A percentile compares a stretch with the other conserved stretches of the same genome.
These are phyloP conservation scores for Stygiomarasmius scandens DNA, from an alignment of 1,284 basidiomycete genomes.

Conservation along the genomic window DNA sequence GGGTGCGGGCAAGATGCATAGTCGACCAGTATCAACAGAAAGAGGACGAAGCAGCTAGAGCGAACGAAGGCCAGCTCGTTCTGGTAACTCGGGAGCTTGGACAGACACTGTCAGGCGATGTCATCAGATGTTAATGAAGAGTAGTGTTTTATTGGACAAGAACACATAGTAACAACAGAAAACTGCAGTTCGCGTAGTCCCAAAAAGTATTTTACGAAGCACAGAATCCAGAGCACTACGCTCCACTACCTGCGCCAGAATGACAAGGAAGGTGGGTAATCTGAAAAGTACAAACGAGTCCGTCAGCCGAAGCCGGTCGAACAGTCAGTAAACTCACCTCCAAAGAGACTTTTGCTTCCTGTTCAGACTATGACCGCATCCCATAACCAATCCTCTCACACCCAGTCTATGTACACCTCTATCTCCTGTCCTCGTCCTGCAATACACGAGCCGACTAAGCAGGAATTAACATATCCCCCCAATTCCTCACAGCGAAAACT, in stretches of 20 bases:
- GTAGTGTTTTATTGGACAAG: not conserved
- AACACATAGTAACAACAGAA: not conserved
- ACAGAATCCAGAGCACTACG: not conserved
- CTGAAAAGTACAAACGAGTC: too few species aligned
- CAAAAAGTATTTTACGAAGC: not conserved
- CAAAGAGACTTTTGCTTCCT: not conserved
- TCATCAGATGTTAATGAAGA: not conserved
- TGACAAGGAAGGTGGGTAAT: too few species aligned
- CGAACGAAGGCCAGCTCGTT: too few species aligned
- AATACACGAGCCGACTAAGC: constrained; percentile 40
- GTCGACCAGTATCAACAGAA: too few species aligned
- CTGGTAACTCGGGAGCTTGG: too few species aligned
- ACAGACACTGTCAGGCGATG: too few species aligned
- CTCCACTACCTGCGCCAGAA: too few species aligned
- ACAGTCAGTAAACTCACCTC: not conserved
- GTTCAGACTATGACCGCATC: not conserved
- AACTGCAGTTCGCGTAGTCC: not conserved
- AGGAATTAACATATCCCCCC: constrained; percentile 76
- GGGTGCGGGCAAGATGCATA: too few species aligned
- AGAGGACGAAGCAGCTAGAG: too few species aligned
- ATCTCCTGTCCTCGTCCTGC: not conserved
- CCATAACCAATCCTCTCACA: not conserved
- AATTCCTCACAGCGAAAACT: constrained; percentile 64
- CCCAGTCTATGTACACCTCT: too few species aligned
- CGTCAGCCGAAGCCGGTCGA: not conserved